These are phyloP conservation scores for Pseudotsuga menziesii DNA, from an alignment of 75 land plant genomes.

Conservation along the genomic window DNA sequence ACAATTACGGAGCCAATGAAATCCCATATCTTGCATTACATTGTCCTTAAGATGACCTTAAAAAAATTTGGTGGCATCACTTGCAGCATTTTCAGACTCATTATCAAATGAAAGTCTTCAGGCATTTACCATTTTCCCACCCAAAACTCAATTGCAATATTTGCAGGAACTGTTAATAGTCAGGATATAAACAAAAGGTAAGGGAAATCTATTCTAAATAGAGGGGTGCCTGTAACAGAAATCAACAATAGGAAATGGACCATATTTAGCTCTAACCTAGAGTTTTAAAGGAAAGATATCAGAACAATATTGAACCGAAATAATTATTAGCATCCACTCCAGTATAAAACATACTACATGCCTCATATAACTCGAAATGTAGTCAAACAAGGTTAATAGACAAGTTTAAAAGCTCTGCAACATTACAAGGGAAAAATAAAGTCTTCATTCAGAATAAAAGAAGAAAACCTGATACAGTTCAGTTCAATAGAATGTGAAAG, in stretches of 20 bases:
- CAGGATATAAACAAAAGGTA: neutral
- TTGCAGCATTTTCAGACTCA: neutral
- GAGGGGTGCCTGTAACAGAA: no score
- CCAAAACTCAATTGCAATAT: neutral
- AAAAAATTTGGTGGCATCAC: neutral
- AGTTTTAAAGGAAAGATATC: neutral
- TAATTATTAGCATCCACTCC: no score
- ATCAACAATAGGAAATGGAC: neutral
- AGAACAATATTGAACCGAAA: no score
- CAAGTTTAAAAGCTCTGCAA: no score
- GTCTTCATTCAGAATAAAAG: no score
- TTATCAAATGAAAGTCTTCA: neutral
- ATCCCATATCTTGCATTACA: neutral
- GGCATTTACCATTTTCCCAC: neutral
- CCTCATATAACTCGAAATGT: no score
- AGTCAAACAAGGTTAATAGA: no score
- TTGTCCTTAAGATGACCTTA: neutral
- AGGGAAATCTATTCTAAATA: neutral
- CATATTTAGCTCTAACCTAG: neutral
- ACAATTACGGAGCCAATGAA: neutral
- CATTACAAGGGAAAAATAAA: no score
- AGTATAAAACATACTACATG: no score
- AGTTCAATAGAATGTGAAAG: no score
- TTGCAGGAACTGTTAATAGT: neutral
- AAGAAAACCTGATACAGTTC: no score